Base-by-base conservation (phyloP, 1,284 basidiomycete genomes). In the Serendipita sp. region DNA sequence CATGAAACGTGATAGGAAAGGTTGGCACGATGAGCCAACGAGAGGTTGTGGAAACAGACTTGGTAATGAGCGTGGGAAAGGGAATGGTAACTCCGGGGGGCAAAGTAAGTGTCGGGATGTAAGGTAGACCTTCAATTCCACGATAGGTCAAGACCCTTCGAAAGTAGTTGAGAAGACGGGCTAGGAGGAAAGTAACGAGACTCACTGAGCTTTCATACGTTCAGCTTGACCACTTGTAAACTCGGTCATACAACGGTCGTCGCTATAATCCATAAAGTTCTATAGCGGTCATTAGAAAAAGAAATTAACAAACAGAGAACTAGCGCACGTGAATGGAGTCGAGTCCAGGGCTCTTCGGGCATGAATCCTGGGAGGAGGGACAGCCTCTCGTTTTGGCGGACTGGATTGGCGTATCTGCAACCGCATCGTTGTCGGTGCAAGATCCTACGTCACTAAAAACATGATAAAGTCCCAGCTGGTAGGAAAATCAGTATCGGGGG, bases 391-490 rank as follows among this genome's bases (percentile, higher is more conserved):
- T 76, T 65, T 77, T 62, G 15, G 69, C 69, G 1, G 74, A 72
- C 70, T 80, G 79, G 26, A 76, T 68, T 12, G 79, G 77, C 1
- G 81, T 82, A 67, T 83, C 82, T 38, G 69, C 67, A 62, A 83
- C 80, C 43, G 64, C 68, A 68, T 83, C 81, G 15, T 80, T 81
- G 15, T 72, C 62, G 44, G 73, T 74, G 41, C 66, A 66, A 12
- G 12, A 73, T 80, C 80, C 30, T 79, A 82, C 3, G 80, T 80
- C 80, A 67, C 80, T 79, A 29, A 49, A 49, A 5, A 49, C 45
- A 29, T 49, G 45, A 6, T 17, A 49, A 17, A 49, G 26, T 6
- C 45, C 45, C 5, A 49, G 45, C 35, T 38, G 35, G 5, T 5
- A 38, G 35, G 5, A 38, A 38, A 6, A 12, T 38, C 12, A 38